Conservation (phyloP, 2,329 filamentous ascomycete genomes). For the Penicillium crustosum region DNA sequence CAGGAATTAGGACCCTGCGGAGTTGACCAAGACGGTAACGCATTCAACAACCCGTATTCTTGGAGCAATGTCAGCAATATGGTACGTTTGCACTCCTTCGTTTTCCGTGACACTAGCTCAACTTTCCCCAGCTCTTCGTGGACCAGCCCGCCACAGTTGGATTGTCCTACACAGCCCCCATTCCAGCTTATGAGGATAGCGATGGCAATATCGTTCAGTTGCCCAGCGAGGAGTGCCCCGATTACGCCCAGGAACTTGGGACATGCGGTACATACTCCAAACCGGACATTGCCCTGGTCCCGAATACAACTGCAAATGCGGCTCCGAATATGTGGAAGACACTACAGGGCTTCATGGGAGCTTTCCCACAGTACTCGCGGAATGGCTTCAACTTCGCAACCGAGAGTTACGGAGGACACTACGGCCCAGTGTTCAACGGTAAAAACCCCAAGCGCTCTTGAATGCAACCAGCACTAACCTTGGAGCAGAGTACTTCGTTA, state of each 20-base stretch:
- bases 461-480: neutral
- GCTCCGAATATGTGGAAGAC: conserved; percentile 63
- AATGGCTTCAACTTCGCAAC: conserved; percentile 49
- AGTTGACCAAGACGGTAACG: neutral
- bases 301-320: conserved; percentile 54
- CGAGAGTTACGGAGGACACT: conserved; percentile 1
- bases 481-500: neutral
- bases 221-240: neutral
- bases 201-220: neutral
- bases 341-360: conserved; percentile 63
- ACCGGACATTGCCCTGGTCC: conserved; percentile 51
- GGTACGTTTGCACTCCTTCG: neutral
- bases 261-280: conserved; percentile 6
- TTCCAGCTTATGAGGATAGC: neutral
- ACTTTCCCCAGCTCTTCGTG: neutral
- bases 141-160: conserved; percentile 3
- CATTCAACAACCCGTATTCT: conserved; percentile 1
- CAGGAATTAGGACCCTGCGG: conserved; percentile 2
- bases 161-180: neutral
- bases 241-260: neutral
- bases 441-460: too few relatives aligned
- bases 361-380: conserved; percentile 54
- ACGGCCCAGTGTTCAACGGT: conserved; percentile 1
- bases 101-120: neutral
- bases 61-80: conserved; percentile 6